These are phyloP conservation scores for Calonectria pauciramosa DNA, from an alignment of 2,329 filamentous ascomycete species.

Conservation along the genomic window DNA sequence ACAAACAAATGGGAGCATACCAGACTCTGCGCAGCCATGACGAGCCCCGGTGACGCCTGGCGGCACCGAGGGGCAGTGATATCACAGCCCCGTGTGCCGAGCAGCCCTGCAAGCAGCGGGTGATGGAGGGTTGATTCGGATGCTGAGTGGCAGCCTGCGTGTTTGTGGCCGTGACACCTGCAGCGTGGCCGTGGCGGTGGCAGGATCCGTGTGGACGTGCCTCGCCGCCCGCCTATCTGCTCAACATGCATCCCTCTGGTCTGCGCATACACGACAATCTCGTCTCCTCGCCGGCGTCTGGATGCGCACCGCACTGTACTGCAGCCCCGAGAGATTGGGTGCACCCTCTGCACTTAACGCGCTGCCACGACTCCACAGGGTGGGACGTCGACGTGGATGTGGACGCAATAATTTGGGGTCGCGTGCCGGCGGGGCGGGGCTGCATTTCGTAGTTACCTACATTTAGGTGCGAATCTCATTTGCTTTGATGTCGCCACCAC, in stretches of 20 bases:
- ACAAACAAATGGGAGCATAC: background rate
- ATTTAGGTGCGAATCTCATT: background rate
- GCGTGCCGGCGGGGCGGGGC: constrained; percentile 27
- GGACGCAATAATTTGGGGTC: constrained; percentile 26
- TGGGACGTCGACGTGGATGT: constrained; percentile 13
- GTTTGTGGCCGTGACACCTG: background rate
- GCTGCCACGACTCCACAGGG: constrained; percentile 30
- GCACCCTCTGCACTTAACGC: constrained; percentile 27
- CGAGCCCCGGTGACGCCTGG: background rate
- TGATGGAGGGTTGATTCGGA: constrained; percentile 17
- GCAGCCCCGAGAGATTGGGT: constrained; percentile 8
- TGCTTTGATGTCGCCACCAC: background rate
- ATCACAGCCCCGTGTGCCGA: constrained; percentile 17
- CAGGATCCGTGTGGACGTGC: background rate
- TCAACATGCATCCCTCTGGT: background rate
- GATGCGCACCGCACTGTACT: background rate
- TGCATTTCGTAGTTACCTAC: constrained; percentile 4
- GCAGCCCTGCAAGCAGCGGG: background rate
- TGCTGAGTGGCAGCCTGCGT: constrained; percentile 12
- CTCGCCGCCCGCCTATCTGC: background rate
- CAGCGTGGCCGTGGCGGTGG: constrained; percentile 4
- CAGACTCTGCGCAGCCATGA: background rate
- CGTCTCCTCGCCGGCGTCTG: constrained; percentile 4
- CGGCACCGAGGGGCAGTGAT: constrained; percentile 20
- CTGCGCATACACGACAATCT: constrained; percentile 4